Evolutionary conservation across 2,329 filamentous ascomycete species (phyloP).

Genomic region (Mollisia scopiformis): DNA sequence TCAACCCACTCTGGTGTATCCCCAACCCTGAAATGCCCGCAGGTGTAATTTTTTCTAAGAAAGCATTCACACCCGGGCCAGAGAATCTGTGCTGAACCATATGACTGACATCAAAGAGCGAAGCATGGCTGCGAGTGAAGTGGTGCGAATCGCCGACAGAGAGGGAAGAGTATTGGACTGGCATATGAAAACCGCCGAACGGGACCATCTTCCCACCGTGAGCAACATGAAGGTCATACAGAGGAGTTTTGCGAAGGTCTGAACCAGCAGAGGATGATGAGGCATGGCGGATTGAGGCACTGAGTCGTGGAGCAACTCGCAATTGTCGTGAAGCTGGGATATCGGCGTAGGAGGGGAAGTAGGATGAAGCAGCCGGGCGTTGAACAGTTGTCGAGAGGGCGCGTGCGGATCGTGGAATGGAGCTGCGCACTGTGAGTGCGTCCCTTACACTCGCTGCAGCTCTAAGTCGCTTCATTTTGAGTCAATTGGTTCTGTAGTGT

Average conservation of each 20-base stretch:
- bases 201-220: slow-evolving; percentile 92
- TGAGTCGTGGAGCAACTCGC: neutral
- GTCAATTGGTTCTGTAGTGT: slow-evolving; percentile 23
- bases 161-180: slow-evolving; percentile 80
- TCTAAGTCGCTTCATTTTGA: slow-evolving; percentile 35
- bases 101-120: slow-evolving; percentile 94
- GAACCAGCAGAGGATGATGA: slow-evolving; percentile 21
- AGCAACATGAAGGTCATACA: slow-evolving; percentile 78
- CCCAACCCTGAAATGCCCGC: slow-evolving; percentile 67
- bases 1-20: slow-evolving; percentile 76
- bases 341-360: slow-evolving; percentile 14
- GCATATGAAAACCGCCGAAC: slow-evolving; percentile 94
- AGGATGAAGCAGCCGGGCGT: slow-evolving; percentile 3
- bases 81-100: slow-evolving; percentile 92
- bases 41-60: slow-evolving; percentile 85
- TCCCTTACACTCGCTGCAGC: slow-evolving; percentile 27
- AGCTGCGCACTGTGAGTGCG: slow-evolving; percentile 14
- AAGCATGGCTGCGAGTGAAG: slow-evolving; percentile 86
- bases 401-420: slow-evolving; percentile 22
- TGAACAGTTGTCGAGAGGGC: slow-evolving; percentile 30
- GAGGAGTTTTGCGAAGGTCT: slow-evolving; percentile 64
- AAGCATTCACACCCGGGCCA: slow-evolving; percentile 77
- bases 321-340: slow-evolving; percentile 5
- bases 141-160: slow-evolving; percentile 83
- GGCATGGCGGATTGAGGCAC: slow-evolving; percentile 18